Evolutionary conservation across 129 eudicot species (phyloP), one percentile per base, ranked within the genome.

Genomic region (Flaveria brownii): DNA sequence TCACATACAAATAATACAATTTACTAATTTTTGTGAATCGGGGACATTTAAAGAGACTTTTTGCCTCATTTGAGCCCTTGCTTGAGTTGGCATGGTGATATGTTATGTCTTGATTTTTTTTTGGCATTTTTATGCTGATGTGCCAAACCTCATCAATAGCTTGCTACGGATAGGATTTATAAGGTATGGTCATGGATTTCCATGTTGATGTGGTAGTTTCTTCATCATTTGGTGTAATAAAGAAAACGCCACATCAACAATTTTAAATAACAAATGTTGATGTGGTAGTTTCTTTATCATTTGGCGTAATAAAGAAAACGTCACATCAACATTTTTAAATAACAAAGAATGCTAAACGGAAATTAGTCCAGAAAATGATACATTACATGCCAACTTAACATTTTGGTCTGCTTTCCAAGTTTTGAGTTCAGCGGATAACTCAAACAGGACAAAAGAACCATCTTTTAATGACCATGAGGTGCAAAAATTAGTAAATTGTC

Each of bases 401-500:
- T 56, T 56, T 55, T 55, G 61, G 61, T 25, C 61, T 55, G 61
- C 28, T 55, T 55, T 55, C 26, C 13, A 3, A 1, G 57, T 14
- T 16, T 51, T 51, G 57, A 51, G 57, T 22, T 51, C n/a, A 14
- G 7, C 6, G 1, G 18, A 16, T 16, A 12, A 51, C 57, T 12
- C 57, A 16, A 51, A 51, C 52, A 47, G 7, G 8, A 16, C 36
- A 3, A 51, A 51, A 49, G n/a, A 56, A 3, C 62, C 62, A 56
- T 18, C 62, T 51, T 51, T 51, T 51, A 20, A 52, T 52, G 23
- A 20, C 62, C 28, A 17, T 9, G 28, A 18, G 39, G 66, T 16
- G 11, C n/a, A 60, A 25, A 57, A 60, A 25, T 12, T 10, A 60
- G 66, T 60, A 60, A 60, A 60, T 23, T 60, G 66, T 60, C 66